Percentiles rank a stretch among this genome's conserved stretches.
These are phyloP conservation scores for Neurospora sp. DNA, from an alignment of 495 filamentous ascomycete species.

Conservation along the genomic window DNA sequence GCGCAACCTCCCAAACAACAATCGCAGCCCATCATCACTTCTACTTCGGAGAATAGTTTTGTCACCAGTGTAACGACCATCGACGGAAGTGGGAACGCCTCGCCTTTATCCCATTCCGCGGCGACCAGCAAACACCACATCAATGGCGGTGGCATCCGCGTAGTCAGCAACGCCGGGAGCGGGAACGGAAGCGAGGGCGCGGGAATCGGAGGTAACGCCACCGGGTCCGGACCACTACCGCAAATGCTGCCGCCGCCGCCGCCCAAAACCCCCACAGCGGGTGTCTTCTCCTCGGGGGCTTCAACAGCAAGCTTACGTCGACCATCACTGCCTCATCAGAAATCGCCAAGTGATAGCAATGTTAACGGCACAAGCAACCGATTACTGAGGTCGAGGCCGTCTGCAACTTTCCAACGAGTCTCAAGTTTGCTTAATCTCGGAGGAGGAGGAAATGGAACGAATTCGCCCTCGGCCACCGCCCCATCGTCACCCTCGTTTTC, in stretches of 20 bases:
- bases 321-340: background rate
- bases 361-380: background rate
- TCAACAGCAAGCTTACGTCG: background rate
- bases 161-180: background rate
- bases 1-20: constrained; percentile 1
- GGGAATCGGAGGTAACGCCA: background rate
- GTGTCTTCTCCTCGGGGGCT: background rate
- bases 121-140: background rate
- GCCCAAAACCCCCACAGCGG: background rate
- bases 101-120: background rate
- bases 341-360: background rate
- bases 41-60: background rate
- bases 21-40: background rate
- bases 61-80: background rate
- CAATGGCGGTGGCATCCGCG: background rate
- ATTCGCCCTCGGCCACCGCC: background rate
- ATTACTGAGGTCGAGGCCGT: background rate
- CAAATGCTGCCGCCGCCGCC: background rate
- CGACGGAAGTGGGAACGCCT: background rate
- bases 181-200: background rate
- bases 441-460: background rate
- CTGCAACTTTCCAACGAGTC: constrained; percentile 1
- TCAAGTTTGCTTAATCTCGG: constrained; percentile 6
- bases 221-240: background rate
- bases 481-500: background rate